phyloP scores from a whole-genome alignment of 805 yeast genomes.

The Wickerhamomyces subpelliculosus region DNA sequence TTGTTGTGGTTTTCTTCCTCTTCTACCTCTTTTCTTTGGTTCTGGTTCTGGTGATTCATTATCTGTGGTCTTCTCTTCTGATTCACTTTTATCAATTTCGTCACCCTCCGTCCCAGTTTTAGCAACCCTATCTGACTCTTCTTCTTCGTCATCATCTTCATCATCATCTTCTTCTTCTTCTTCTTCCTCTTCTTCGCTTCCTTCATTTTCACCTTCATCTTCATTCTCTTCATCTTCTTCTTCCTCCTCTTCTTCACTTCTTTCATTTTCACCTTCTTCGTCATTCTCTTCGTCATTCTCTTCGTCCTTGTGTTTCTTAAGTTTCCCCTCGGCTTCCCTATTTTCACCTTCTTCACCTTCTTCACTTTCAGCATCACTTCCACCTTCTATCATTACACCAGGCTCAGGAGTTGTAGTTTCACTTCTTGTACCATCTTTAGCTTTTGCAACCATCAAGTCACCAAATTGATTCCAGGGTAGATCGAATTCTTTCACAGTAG shows the following conservation, averaged over 20 bases:
- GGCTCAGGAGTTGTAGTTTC: slow-evolving; percentile 3
- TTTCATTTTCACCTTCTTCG: slow-evolving; percentile 10
- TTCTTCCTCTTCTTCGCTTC: slow-evolving; percentile 4
- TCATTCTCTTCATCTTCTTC: background rate
- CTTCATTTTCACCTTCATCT: slow-evolving; percentile 1
- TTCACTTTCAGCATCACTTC: background rate
- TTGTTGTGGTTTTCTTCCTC: slow-evolving; percentile 10
- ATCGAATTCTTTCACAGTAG: slow-evolving; percentile 26
- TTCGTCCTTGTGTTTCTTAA: too few relatives aligned
- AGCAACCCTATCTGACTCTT: slow-evolving; percentile 7
- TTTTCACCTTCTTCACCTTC: background rate
- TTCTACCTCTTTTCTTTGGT: slow-evolving; percentile 8
- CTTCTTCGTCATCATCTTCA: slow-evolving; percentile 12
- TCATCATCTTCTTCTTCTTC: slow-evolving; percentile 8
- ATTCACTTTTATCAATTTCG: slow-evolving; percentile 7
- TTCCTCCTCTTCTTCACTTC: slow-evolving; percentile 1
- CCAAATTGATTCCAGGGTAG: slow-evolving; percentile 41
- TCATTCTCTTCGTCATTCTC: slow-evolving; percentile 5
- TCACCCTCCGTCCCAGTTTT: slow-evolving; percentile 8
- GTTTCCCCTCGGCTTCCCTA: slow-evolving; percentile 1
- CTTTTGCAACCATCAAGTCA: slow-evolving; percentile 30
- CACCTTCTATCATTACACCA: background rate
- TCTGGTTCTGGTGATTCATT: background rate
- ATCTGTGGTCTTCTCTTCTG: background rate
- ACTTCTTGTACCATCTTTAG: slow-evolving; percentile 12